Base-by-base conservation (phyloP, 495 filamentous ascomycete species). In the Podospora didyma region DNA sequence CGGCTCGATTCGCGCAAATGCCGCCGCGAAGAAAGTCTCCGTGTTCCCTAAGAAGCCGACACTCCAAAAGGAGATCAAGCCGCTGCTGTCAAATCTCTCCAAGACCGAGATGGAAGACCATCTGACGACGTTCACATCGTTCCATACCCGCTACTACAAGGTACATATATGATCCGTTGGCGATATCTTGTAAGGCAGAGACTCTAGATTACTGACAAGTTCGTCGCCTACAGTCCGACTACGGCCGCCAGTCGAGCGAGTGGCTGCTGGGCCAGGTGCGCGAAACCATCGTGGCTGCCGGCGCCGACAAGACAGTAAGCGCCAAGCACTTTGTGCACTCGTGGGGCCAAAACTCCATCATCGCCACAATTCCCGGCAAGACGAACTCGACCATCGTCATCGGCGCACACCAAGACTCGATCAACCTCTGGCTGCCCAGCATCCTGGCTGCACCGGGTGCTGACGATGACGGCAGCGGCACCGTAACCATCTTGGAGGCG, bases 341-440 rank as follows among this genome's bases (percentile, higher is more conserved):
- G 0, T 99, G 93, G 92, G 87, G 85, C 48, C 94, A 99, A 69
- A 87, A 85, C 72, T 91, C 86, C 62, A 82, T 97, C 64, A 96
- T 99, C 68, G 93, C 92, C 14, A 92, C 88, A 11, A 89, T 99
- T 56, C 94, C 94, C 0, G 95, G 95, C 47, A 80, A 87, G 73
- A 86, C 80, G 26, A 85, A 96, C 56, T 87, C 87, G 67, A 97
- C 94, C 4, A 79, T 97, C 51, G 74, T 86, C 28, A 75, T 86
- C 46, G 80, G 83, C 35, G 83, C 82, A 0, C 83, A 85, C 68
- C 80, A 83, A 54, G 82, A 86, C 64, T 93, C 88, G 60, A 94
- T 96, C 73, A 96, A 96, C 68, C 78, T 96, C 19, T 94, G 89
- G 75, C 73, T 96, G 7, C 95, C 93, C 0, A 89, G 87, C 1